Evolutionary conservation across 2,329 filamentous ascomycete genomes (phyloP), one percentile per base, ranked within the genome.

Genomic region (Penicillium sp.): DNA sequence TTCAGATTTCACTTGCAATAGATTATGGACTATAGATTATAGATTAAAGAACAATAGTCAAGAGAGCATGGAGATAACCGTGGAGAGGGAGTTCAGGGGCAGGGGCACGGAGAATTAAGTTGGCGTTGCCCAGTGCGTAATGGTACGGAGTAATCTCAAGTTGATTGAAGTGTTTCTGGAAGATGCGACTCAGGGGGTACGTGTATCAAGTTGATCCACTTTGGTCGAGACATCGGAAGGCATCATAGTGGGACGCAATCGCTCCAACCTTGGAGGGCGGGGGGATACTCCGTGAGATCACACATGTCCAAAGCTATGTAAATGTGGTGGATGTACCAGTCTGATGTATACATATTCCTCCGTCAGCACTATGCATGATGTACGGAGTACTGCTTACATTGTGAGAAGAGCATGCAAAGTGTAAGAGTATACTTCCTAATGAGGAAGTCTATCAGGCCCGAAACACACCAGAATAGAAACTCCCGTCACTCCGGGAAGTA

Each of bases 71-170:
- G 18, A 18, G 18, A 18, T 18, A 18, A 18, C 18, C 18, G 18
- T 18, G 18, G 18, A 18, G 18, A 18, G 18, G 18, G 18, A 18
- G 18, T 18, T 18, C 18, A 18, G 18, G 18, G 18, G 48, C 38
- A 52, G 50, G 50, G 50, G 50, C 8, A 36, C 50, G 50, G 50
- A 48, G 50, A 53, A 53, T 36, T 48, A 38, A 16, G 38, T 27
- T 5, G 21, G 31, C 8, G 13, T 41, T 50, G 29, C 29, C 24
- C 24, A 16, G 16, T 32, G 22, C 32, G 8, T 6, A 18, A 18
- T 18, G 18, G 18, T 18, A 18, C 18, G 18, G 18, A 18, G 18
- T 18, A 31, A 5, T 22, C 13, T 18, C 32, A 39, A 18, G 34
- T 21, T 48, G 50, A 48, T 53, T 48, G 44, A 44, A 9, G 29